Base-by-base conservation (phyloP, 2,329 filamentous ascomycete species). In the Allantophomopsis cytisporea region DNA sequence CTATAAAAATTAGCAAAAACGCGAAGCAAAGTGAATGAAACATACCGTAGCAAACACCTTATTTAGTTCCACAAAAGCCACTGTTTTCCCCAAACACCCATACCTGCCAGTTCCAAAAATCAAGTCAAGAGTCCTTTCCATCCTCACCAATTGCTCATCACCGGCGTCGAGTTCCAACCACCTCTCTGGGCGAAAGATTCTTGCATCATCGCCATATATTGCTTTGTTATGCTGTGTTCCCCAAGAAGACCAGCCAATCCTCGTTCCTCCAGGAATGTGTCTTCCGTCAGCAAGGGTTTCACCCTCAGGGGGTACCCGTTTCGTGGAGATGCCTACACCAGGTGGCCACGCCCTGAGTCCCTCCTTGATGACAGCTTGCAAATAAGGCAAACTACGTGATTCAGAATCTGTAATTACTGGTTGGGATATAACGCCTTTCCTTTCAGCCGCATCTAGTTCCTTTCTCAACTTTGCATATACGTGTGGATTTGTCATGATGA, bases 321-420 rank as follows among this genome's bases (percentile, higher is more conserved):
- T 30, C 0, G 41, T 34, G 1, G 42, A 12, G 46, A 35, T 11
- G 51, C 54, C 16, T 55, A 54, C 15, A 39, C 23, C 31, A 63
- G 58, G 39, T 55, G 41, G 38, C 38, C 31, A 58, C 13, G 62
- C 60, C 16, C 60, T 58, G 2, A 64, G 47, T 1, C 57, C 60
- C 44, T 75, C 69, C 21, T 66, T 61, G 46, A 76, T 68, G 28
- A 69, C 58, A 0, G 71, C 56, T 16, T 53, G 47, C 7, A 43
- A 35, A 31, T 43, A 43, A 15, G 39, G 35, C 28, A 41, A 18
- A n/a, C 47, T 10, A 52, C 49, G 1, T 50, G 41, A 38, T 31
- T 43, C 41, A 14, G 41, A 17, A 11, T 41, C 39, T 23, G 16
- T 15, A n/a, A 39, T 35, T 13, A 39, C 21, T 11, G 41, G 37